Base-by-base conservation (phyloP, 1,284 basidiomycete genomes). In the Moesziomyces sp. region DNA sequence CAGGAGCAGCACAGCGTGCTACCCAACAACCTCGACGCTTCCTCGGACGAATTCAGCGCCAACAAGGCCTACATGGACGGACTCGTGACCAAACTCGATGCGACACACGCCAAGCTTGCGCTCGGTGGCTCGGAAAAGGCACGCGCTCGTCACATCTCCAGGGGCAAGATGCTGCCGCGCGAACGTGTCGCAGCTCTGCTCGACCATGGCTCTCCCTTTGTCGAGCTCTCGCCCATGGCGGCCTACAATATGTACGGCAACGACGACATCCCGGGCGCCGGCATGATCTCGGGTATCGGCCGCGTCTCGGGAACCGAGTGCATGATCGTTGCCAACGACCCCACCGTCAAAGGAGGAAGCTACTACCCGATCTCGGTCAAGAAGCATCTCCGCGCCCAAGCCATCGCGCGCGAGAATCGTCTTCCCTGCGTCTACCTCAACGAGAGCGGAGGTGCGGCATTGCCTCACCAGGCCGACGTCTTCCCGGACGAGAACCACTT, bases 401-500 rank as follows among this genome's bases (percentile, higher is more conserved):
- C 95, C 83, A 91, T 97, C 73, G 94, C 94, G 14, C 87, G 90
- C 63, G 93, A 97, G 85, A 92, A 97, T 84, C 88, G 90, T 3
- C 85, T 97, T 46, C 94, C 94, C 3, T 97, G 94, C 83, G 89
- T 97, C 51, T 97, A 97, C 84, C 88, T 97, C 64, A 94, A 96
- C 72, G 94, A 97, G 85, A 94, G 92, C 28, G 94, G 94, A 61
- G 94, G 94, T 49, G 94, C 94, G 19, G 93, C 94, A 1, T 87
- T 97, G 47, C 94, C 94, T 0, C 90, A 93, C 84, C 94, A 97
- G 86, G 92, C 94, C 1, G 92, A 95, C 82, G 93, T 90, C 7
- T 94, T 93, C 83, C 92, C 92, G 10, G 93, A 94, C 86, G 91
- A 90, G 81, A 91, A 96, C 78, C 93, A 97, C 84, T 97, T 97